Evolutionary conservation across 2,329 filamentous ascomycete genomes (phyloP), one percentile per base, ranked within the genome.

Genomic region (Paecilomyces sp.): DNA sequence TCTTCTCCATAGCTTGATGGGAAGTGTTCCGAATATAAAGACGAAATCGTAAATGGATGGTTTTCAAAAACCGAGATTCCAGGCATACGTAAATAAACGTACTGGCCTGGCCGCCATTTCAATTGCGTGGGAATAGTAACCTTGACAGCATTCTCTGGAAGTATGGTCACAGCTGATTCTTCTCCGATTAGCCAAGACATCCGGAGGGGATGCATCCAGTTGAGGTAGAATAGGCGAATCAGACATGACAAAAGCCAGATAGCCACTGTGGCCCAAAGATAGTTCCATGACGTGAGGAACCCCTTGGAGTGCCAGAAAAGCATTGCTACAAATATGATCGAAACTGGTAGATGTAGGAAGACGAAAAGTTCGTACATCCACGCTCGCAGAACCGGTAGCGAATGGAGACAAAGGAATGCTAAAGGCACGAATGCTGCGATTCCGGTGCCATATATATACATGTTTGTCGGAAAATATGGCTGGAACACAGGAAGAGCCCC

Each of bases 281-380:
- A 97, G 69, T 85, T 81, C 92, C 92, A 97, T 0, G 92, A 96
- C 58, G 87, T 88, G 41, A 97, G 83, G 66, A 90, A 96, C 75
- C 97, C 96, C 75, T 92, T 89, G 68, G 90, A 94, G 74, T 97
- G 93, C 93, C 93, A 97, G 77, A 97, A 96, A 30, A 97, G 81
- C 71, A 96, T 83, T 1, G 83, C 92, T 6, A 97, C 79, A 69
- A 94, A 96, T 13, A 90, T 79, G 47, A 92, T 83, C 0, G 91
- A 88, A 9, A 91, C 88, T 0, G 93, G 92, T 0, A 92, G 85
- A 70, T 97, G 93, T 2, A 96, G 78, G 31, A 88, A 74, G 18
- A 93, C 86, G 69, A 97, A 97, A 0, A 91, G 74, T 72, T 97
- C 93, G 74, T 96, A 97, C 65, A 90, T 88, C 64, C 85, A 80